These are phyloP conservation scores for Laguncularia racemosa DNA, from an alignment of 345 rosid species.

Conservation along the genomic window DNA sequence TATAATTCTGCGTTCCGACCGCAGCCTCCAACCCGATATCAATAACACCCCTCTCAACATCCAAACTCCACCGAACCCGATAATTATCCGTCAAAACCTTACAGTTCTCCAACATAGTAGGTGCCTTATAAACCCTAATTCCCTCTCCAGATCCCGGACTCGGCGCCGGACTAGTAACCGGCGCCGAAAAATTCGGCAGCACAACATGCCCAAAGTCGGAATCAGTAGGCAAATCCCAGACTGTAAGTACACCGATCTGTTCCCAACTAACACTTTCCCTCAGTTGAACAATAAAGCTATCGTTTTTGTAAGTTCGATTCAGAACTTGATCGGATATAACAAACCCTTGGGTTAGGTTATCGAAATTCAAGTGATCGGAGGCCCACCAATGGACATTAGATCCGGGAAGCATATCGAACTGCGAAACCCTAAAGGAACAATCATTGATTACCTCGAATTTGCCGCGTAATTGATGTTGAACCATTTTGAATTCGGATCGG, in stretches of 20 bases:
- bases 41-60: slow-evolving; percentile 38
- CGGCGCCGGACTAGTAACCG: slow-evolving; percentile 26
- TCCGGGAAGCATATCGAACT: slow-evolving; percentile 79
- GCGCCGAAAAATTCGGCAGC: slow-evolving; percentile 22
- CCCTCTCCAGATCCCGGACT: slow-evolving; percentile 12
- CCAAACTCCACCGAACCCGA: slow-evolving; percentile 77
- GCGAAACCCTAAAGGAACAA: slow-evolving; percentile 73
- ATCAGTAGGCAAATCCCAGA: slow-evolving; percentile 63
- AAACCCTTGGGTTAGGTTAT: slow-evolving; percentile 63
- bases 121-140: slow-evolving; percentile 20
- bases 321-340: slow-evolving; percentile 52
- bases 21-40: slow-evolving; percentile 87
- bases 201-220: slow-evolving; percentile 78
- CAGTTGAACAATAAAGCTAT: slow-evolving; percentile 52
- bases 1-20: slow-evolving; percentile 47
- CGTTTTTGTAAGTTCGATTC: slow-evolving; percentile 59
- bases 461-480: slow-evolving; percentile 88
- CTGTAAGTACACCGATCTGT: slow-evolving; percentile 40
- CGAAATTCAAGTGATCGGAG: slow-evolving; percentile 39
- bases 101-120: slow-evolving; percentile 81
- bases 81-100: slow-evolving; percentile 51
- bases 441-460: slow-evolving; percentile 55
- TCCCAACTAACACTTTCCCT: slow-evolving; percentile 56
- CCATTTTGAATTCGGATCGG: slow-evolving; percentile 64
- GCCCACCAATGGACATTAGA: slow-evolving; percentile 87